phyloP scores from a whole-genome alignment of 169 alveolate species.

The Plasmodium coatneyi region DNA sequence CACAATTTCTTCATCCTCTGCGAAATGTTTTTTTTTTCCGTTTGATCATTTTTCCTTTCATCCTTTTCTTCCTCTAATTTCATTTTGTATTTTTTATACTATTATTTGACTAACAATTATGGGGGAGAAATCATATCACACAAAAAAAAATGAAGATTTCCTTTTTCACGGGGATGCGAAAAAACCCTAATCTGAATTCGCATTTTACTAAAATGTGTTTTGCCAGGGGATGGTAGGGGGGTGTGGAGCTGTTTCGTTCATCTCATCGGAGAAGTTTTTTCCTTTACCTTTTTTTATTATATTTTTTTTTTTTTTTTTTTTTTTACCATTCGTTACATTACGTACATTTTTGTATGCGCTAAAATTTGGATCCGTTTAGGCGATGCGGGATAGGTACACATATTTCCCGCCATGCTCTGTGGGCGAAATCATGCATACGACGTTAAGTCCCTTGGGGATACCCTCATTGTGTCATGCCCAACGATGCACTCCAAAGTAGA shows the following conservation, averaged over 20 bases:
- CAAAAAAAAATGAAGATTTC: background rate
- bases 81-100: constrained; percentile 35
- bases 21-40: constrained; percentile 49
- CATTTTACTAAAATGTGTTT: background rate
- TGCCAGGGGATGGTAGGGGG: background rate
- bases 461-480: background rate
- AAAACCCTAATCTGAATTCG: background rate
- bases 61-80: constrained; percentile 35
- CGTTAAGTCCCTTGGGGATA: background rate
- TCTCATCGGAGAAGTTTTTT: background rate
- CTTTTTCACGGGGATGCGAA: background rate
- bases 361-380: background rate
- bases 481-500: background rate
- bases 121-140: background rate
- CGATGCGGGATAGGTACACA: background rate
- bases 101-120: background rate
- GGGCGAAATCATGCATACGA: background rate
- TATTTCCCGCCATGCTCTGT: background rate
- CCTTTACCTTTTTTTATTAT: background rate
- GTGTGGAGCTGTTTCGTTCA: background rate
- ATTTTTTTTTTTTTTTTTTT: background rate
- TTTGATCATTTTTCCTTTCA: constrained; percentile 13
- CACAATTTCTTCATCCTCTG: constrained; percentile 70
- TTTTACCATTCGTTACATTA: background rate
- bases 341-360: background rate